A percentile compares a stretch with the other conserved stretches of the same genome.
Evolutionary conservation across 169 alveolate genomes (phyloP).

Genomic region (Plasmodium gaboni): DNA sequence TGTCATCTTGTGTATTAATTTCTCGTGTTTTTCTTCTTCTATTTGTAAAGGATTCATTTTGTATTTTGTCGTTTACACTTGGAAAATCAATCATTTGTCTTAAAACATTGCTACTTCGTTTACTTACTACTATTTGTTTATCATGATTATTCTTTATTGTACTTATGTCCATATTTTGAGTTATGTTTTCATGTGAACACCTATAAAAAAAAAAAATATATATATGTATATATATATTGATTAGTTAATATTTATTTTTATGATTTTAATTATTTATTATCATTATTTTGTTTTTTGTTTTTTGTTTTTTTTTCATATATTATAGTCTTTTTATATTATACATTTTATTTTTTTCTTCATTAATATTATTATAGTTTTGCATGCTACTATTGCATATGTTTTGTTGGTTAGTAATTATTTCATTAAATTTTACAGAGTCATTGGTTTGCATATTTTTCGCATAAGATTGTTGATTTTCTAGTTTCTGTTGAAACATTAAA

Average conservation of each 20-base stretch:
- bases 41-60: constrained; percentile 4
- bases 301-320: constrained; percentile 3
- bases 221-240: constrained; percentile 9
- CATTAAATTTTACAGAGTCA: constrained; percentile 8
- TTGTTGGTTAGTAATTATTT: neutral
- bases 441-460: neutral
- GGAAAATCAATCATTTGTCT: constrained; percentile 53
- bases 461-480: neutral
- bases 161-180: constrained; percentile 5
- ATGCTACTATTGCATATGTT: constrained; percentile 1
- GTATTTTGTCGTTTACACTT: constrained; percentile 5
- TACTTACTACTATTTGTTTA: constrained; percentile 47
- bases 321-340: neutral
- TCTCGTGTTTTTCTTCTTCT: constrained; percentile 18
- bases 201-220: neutral
- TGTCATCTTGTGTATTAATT: neutral
- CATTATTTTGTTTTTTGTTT: constrained; percentile 8
- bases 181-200: constrained; percentile 13
- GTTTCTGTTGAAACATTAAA: constrained; percentile 24
- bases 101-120: constrained; percentile 60
- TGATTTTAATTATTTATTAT: constrained; percentile 18
- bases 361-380: constrained; percentile 8
- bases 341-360: constrained; percentile 2
- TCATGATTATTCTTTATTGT: constrained; percentile 20
- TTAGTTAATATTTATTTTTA: constrained; percentile 19